These are phyloP conservation scores for Diddensiella transvaalensis DNA, from an alignment of 805 yeast genomes.

Conservation along the genomic window DNA sequence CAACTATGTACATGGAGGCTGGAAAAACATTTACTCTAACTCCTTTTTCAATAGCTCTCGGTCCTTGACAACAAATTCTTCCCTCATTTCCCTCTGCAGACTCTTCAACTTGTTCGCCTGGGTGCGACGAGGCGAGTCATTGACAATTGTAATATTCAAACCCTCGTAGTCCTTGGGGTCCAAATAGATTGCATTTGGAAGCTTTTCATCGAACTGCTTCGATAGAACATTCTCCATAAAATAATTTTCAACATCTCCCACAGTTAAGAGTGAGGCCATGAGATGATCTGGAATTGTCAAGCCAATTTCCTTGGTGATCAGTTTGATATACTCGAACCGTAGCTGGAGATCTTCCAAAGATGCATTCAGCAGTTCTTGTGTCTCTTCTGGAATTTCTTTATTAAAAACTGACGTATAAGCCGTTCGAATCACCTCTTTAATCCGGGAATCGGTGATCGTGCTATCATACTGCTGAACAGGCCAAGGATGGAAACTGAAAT, in stretches of 20 bases:
- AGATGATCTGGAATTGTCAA: slow-evolving; percentile 51
- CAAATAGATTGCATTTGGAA: slow-evolving; percentile 72
- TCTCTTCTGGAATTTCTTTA: slow-evolving; percentile 3
- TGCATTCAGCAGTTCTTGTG: slow-evolving; percentile 11
- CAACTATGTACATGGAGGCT: not conserved
- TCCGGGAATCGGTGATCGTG: slow-evolving; percentile 18
- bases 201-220: slow-evolving; percentile 52
- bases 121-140: no score
- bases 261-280: slow-evolving; percentile 41
- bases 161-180: slow-evolving; percentile 52
- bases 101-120: slow-evolving; percentile 46
- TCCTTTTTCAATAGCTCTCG: slow-evolving; percentile 27
- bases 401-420: slow-evolving; percentile 8
- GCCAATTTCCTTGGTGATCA: slow-evolving; percentile 47
- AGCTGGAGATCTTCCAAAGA: slow-evolving; percentile 41
- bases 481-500: slow-evolving; percentile 28
- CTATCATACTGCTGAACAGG: slow-evolving; percentile 27
- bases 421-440: slow-evolving; percentile 9
- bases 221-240: slow-evolving; percentile 39
- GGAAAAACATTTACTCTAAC: slow-evolving; percentile 18
- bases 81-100: slow-evolving; percentile 29
- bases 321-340: slow-evolving; percentile 49
- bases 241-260: slow-evolving; percentile 39
- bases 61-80: no score
- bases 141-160: slow-evolving; percentile 43